These are phyloP conservation scores for Vaccinium macrocarpon DNA, from an alignment of 148 eudicot genomes.

Conservation along the genomic window DNA sequence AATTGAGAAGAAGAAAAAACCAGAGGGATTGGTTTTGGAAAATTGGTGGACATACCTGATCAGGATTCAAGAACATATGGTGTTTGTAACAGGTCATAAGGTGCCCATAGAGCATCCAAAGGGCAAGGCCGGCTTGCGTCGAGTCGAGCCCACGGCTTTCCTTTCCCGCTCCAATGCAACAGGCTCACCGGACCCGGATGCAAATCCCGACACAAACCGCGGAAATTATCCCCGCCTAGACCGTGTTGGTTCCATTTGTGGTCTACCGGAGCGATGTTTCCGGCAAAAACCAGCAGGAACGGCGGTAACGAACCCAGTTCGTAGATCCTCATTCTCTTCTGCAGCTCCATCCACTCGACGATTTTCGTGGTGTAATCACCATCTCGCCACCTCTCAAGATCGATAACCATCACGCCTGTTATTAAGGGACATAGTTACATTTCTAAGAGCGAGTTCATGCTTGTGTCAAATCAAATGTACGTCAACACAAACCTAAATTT, in stretches of 20 bases:
- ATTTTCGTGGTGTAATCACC: constrained; percentile 66
- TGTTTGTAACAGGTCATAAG: constrained; percentile 66
- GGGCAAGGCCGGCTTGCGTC: constrained; percentile 73
- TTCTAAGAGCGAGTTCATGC: not conserved
- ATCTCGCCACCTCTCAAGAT: constrained; percentile 65
- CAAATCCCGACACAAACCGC: constrained; percentile 76
- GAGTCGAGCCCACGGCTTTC: constrained; percentile 88
- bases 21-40: no score
- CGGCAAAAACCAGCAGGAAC: constrained; percentile 83
- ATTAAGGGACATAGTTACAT: not conserved
- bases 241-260: constrained; percentile 97
- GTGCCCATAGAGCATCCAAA: constrained; percentile 85
- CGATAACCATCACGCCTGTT: constrained; percentile 91
- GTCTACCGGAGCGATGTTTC: constrained; percentile 73
- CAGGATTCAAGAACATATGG: constrained; percentile 43
- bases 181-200: constrained; percentile 95
- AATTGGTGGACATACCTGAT: constrained; percentile 21
- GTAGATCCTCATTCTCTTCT: constrained; percentile 85
- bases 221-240: constrained; percentile 81
- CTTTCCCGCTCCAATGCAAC: constrained; percentile 95
- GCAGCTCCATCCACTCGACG: constrained; percentile 93
- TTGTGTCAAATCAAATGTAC: not conserved
- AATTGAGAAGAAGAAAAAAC: not conserved
- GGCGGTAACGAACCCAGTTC: constrained; percentile 92
- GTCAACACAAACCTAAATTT: no score